Conservation (phyloP, 805 yeast species). For the Cyberlindnera amylophila region DNA sequence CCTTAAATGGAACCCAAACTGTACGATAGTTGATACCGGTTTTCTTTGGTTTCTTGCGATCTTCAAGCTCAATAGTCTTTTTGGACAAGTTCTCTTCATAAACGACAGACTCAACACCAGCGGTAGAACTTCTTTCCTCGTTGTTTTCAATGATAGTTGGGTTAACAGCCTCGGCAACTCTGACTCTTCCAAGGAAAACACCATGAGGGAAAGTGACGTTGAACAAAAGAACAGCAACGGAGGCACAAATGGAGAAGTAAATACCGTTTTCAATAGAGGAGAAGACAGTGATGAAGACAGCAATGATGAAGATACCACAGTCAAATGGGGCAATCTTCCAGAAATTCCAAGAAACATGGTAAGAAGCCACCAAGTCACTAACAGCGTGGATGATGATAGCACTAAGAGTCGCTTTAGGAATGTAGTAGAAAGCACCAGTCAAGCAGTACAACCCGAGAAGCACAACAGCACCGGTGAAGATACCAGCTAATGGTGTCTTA, state of each 20-base stretch:
- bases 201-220: constrained; percentile 80
- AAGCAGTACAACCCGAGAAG: constrained; percentile 80
- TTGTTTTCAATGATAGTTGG: constrained; percentile 42
- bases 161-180: constrained; percentile 65
- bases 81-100: constrained; percentile 1
- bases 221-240: constrained; percentile 68
- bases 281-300: constrained; percentile 26
- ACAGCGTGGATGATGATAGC: constrained; percentile 95
- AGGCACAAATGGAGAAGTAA: constrained; percentile 85
- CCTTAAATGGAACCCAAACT: constrained; percentile 65
- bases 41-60: constrained; percentile 10
- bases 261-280: constrained; percentile 79
- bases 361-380: constrained; percentile 73
- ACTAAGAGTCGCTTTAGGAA: constrained; percentile 82
- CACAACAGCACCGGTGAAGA: constrained; percentile 86
- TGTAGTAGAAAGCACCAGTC: constrained; percentile 79
- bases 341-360: constrained; percentile 59
- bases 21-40: constrained; percentile 42
- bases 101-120: constrained; percentile 13
- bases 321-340: constrained; percentile 64
- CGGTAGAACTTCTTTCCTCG: constrained; percentile 8
- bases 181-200: constrained; percentile 73
- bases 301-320: constrained; percentile 21
- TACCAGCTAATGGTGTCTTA: constrained; percentile 88
- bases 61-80: constrained; percentile 12